These are phyloP conservation scores for Chenopodium quinoa DNA, from an alignment of 148 eudicot species.

Conservation along the genomic window DNA sequence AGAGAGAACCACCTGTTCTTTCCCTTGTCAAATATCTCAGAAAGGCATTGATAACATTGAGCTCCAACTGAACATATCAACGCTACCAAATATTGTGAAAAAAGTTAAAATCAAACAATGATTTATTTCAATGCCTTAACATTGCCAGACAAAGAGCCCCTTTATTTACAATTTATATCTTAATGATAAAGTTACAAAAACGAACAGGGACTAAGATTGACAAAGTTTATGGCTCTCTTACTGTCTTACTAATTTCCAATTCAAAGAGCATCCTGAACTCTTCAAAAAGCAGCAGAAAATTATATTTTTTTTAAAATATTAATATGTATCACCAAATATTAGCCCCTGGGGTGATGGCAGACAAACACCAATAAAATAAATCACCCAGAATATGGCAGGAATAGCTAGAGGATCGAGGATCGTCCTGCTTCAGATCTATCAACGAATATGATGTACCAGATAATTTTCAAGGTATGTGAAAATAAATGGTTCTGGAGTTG, in stretches of 20 bases:
- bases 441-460: not conserved
- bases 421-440: not conserved
- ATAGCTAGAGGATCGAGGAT: not conserved
- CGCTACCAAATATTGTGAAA: not conserved
- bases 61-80: not conserved
- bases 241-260: not conserved
- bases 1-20: not conserved
- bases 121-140: not conserved
- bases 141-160: constrained; percentile 4
- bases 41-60: not conserved
- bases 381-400: not conserved
- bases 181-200: not conserved
- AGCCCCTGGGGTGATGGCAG: not conserved
- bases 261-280: not conserved
- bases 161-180: not conserved
- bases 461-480: not conserved
- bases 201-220: not conserved
- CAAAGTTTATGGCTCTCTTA: not conserved
- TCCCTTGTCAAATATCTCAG: not conserved
- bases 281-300: not conserved
- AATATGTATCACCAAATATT: not conserved
- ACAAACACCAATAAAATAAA: not conserved
- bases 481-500: not conserved
- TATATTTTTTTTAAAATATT: too few species aligned
- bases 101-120: not conserved